Conservation (phyloP, 2,329 filamentous ascomycete species). For the Drechslerella coelobrocha region DNA sequence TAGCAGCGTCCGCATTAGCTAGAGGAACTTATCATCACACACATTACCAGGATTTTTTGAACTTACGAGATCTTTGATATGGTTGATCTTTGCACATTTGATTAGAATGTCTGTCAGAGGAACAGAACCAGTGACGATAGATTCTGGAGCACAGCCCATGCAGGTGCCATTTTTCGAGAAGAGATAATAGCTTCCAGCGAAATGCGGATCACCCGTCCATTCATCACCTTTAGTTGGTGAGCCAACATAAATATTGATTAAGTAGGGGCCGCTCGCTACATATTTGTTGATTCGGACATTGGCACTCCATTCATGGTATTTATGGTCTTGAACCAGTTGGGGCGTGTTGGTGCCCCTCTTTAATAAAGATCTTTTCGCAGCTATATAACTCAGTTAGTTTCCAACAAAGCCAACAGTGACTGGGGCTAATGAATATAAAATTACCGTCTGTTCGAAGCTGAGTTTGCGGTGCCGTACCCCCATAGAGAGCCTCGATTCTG, state of each 20-base stretch:
- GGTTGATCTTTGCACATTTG: conserved; percentile 16
- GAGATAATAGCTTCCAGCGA: conserved; percentile 41
- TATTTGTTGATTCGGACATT: conserved; percentile 42
- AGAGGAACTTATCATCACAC: too few species aligned
- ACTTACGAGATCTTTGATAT: conserved; percentile 32
- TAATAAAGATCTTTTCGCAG: conserved; percentile 13
- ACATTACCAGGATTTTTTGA: neutral
- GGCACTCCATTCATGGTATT: conserved; percentile 46
- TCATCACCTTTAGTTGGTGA: conserved; percentile 15
- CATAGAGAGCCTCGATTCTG: conserved; percentile 38
- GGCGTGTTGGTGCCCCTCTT: neutral
- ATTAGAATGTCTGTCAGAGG: conserved; percentile 34
- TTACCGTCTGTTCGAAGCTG: conserved; percentile 25
- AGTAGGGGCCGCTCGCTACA: conserved; percentile 21
- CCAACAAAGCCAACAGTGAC: too few species aligned
- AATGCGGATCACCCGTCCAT: conserved; percentile 39
- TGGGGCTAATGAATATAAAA: neutral
- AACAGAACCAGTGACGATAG: conserved; percentile 33
- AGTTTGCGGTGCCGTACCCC: conserved; percentile 30
- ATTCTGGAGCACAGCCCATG: conserved; percentile 15
- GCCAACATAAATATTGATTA: conserved; percentile 36
- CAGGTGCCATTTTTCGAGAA: conserved; percentile 42
- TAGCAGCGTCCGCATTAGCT: conserved; percentile 8
- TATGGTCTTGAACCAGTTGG: conserved; percentile 7
- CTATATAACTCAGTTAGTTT: neutral